A percentile compares a stretch with the other conserved stretches of the same genome.
Evolutionary conservation across 371 early-diverging fungal species (phyloP).

Genomic region (Blakeslea trispora): DNA sequence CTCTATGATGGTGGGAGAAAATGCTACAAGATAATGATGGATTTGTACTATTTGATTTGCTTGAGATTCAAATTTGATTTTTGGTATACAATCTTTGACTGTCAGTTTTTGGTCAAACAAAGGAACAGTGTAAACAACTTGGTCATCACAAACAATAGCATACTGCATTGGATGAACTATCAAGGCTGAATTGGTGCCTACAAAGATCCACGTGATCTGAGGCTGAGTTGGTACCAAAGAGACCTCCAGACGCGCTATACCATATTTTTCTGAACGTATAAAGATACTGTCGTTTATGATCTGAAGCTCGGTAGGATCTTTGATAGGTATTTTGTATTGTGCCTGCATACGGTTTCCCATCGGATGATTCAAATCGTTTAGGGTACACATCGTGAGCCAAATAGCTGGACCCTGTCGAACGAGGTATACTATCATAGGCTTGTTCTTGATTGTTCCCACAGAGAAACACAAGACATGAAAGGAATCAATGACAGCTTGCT

Average conservation of each 20-base stretch:
- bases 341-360: no score
- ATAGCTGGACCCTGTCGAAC: not conserved
- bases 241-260: conserved; percentile 20
- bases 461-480: no score
- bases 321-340: conserved; percentile 12
- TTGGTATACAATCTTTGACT: not conserved
- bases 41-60: conserved; percentile 18
- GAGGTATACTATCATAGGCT: not conserved
- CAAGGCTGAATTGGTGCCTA: conserved; percentile 1
- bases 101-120: conserved; percentile 7
- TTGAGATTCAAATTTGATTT: conserved; percentile 32
- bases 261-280: conserved; percentile 16
- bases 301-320: conserved; percentile 15
- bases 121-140: conserved; percentile 5
- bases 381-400: conserved; percentile 16
- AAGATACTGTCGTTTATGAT: conserved; percentile 13
- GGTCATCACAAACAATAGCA: conserved; percentile 9
- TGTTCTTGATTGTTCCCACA: not conserved
- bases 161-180: not conserved
- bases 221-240: not conserved
- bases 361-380: not conserved
- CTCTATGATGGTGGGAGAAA: conserved; percentile 38
- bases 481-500: no score
- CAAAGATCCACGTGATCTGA: not conserved
- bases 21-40: conserved; percentile 39